Evolutionary conservation across 2,329 filamentous ascomycete genomes (phyloP).

Genomic region (Diaporthe vaccinii): DNA sequence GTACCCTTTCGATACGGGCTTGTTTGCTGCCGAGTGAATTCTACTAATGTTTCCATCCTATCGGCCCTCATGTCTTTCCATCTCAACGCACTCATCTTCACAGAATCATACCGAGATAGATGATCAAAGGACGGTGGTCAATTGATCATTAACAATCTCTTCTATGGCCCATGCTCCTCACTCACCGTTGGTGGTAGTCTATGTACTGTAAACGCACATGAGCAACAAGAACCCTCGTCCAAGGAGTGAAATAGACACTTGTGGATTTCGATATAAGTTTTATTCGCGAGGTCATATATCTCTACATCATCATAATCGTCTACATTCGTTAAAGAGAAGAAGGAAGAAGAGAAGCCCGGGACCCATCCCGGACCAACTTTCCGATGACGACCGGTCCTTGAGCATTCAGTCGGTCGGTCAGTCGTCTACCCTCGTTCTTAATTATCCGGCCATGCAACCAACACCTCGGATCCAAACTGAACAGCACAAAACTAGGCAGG

Average conservation of each 20-base stretch:
- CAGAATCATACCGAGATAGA: neutral
- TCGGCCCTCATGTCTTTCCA: neutral
- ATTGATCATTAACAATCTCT: neutral
- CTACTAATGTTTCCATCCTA: neutral
- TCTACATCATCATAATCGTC: slow-evolving; percentile 33
- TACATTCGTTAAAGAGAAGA: slow-evolving; percentile 24
- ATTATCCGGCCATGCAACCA: neutral
- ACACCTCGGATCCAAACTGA: neutral
- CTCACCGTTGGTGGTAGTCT: neutral
- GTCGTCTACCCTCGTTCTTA: neutral
- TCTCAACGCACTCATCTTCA: neutral
- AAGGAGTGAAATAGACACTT: neutral
- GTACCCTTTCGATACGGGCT: neutral
- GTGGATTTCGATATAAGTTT: neutral
- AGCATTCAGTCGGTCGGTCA: neutral
- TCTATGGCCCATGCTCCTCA: neutral
- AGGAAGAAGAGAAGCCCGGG: neutral
- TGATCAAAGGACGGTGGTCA: neutral
- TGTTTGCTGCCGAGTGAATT: neutral
- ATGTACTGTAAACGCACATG: neutral
- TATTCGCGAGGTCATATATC: slow-evolving; percentile 22
- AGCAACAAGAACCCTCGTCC: neutral
- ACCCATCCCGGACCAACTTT: neutral
- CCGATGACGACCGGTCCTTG: neutral
- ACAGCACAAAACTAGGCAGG: neutral